Base-by-base conservation (phyloP, 1,139 yeast species). In the Sugiyamaella neomexicana region DNA sequence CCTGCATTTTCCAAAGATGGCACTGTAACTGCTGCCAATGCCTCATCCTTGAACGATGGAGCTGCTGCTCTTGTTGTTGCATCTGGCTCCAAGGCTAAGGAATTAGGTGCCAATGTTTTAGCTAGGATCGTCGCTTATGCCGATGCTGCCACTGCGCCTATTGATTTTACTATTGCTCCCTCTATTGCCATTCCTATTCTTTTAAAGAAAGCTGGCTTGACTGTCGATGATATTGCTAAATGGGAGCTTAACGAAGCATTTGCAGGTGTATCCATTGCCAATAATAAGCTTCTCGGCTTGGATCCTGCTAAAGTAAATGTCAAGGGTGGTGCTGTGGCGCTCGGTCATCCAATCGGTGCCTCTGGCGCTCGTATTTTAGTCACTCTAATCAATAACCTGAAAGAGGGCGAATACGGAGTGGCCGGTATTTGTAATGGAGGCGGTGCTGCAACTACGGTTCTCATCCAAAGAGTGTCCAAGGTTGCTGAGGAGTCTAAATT, bases 371-470 rank as follows among this genome's bases (percentile, higher is more conserved):
- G 98, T 77, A 82, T 90, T 66, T 79, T 90, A 52, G 90, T 87
- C 60, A 89, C 97, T 47, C 78, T 90, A 72, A 72, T 86, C 62
- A 80, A 86, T 62, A 83, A 85, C 40, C 80, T 90, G 69, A 69
- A 77, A 56, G 95, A 88, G 72, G 97, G 97, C 68, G 89, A 86
- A 74, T 76, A 83, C 61, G 98, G 98, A 71, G 87, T 83, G 63
- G 96, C 96, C 64, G 97, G 88, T 72, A 85, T 90, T 68, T 90
- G 97, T 79, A 90, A 90, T 72, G 97, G 97, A 76, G 98, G 98
- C 67, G 97, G 97, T 69, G 97, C 96, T 70, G 96, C 97, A 49
- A 86, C 96, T 48, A 79, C 91, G 17, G 72, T 86, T 59, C 82
- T 86, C 58, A 78, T 86, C 59, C 88, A 85, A 74, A 81, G 71